phyloP scores from a whole-genome alignment of 495 filamentous ascomycete genomes.

The Xylaria palmicola region DNA sequence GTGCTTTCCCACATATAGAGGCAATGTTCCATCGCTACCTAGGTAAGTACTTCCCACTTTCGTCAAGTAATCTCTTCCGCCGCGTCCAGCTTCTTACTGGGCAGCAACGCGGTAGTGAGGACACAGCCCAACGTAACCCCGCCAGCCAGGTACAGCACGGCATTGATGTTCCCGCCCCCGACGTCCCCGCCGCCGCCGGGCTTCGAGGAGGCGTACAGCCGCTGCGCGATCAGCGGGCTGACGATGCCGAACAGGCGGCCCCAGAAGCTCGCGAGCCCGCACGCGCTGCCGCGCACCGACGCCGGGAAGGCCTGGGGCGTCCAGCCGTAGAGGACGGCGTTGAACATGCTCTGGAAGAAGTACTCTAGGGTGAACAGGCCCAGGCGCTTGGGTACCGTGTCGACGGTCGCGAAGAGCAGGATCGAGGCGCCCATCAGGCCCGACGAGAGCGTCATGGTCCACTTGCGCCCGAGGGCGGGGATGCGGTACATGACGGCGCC shows the following conservation, averaged over 20 bases:
- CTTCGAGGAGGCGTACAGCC: conserved; percentile 25
- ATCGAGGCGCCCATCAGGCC: conserved; percentile 46
- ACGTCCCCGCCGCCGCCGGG: background rate
- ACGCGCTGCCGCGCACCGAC: conserved; percentile 52
- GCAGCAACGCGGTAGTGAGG: conserved; percentile 38
- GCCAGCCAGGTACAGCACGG: conserved; percentile 44
- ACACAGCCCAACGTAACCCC: conserved; percentile 45
- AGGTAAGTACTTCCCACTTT: background rate
- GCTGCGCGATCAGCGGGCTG: conserved; percentile 41
- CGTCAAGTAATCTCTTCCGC: background rate
- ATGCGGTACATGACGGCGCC: conserved; percentile 40
- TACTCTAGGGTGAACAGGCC: conserved; percentile 48
- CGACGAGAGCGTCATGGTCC: conserved; percentile 47
- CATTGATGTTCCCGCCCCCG: conserved; percentile 25
- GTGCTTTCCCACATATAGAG: no score
- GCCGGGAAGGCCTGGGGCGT: conserved; percentile 49
- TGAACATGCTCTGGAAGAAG: conserved; percentile 53
- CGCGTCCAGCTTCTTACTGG: conserved; percentile 17
- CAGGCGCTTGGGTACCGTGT: conserved; percentile 43
- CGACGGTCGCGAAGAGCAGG: conserved; percentile 45
- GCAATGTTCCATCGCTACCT: no score
- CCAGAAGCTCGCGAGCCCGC: conserved; percentile 52
- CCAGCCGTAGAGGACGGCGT: conserved; percentile 54
- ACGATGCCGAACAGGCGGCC: conserved; percentile 46
- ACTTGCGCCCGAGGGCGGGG: conserved; percentile 42